These are phyloP conservation scores for Fusarium domesticum DNA, from an alignment of 2,329 filamentous ascomycete species.

Conservation along the genomic window DNA sequence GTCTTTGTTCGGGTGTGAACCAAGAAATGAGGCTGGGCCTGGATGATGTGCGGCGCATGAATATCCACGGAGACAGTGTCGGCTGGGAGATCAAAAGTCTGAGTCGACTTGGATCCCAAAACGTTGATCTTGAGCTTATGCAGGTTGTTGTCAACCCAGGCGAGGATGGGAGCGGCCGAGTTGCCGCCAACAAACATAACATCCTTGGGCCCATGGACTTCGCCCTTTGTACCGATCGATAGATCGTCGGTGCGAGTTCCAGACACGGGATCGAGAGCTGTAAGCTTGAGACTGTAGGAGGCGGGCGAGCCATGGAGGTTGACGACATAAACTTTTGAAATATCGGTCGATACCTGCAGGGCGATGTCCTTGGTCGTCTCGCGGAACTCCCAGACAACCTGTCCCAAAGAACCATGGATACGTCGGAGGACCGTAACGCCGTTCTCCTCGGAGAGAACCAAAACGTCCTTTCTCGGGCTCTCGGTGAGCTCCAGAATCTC, in stretches of 20 bases:
- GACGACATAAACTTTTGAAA: conserved; percentile 71
- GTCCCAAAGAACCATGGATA: conserved; percentile 69
- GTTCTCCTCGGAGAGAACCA: conserved; percentile 64
- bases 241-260: conserved; percentile 72
- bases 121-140: conserved; percentile 69
- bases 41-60: conserved; percentile 69
- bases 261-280: conserved; percentile 67
- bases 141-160: conserved; percentile 65
- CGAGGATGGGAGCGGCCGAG: conserved; percentile 69
- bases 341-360: conserved; percentile 70
- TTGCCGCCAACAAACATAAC: conserved; percentile 75
- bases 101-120: conserved; percentile 57
- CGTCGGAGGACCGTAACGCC: conserved; percentile 61
- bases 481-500: conserved; percentile 74
- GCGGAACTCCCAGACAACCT: conserved; percentile 73
- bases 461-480: conserved; percentile 62
- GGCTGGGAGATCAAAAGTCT: conserved; percentile 50
- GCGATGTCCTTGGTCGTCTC: conserved; percentile 67
- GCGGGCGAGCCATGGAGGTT: conserved; percentile 67
- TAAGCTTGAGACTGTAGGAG: conserved; percentile 74
- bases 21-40: conserved; percentile 77
- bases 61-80: conserved; percentile 56
- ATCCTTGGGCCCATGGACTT: conserved; percentile 61
- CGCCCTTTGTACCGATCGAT: conserved; percentile 68
- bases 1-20: conserved; percentile 71